phyloP scores from a whole-genome alignment of 2,329 filamentous ascomycete genomes.

The Penicillium freii region DNA sequence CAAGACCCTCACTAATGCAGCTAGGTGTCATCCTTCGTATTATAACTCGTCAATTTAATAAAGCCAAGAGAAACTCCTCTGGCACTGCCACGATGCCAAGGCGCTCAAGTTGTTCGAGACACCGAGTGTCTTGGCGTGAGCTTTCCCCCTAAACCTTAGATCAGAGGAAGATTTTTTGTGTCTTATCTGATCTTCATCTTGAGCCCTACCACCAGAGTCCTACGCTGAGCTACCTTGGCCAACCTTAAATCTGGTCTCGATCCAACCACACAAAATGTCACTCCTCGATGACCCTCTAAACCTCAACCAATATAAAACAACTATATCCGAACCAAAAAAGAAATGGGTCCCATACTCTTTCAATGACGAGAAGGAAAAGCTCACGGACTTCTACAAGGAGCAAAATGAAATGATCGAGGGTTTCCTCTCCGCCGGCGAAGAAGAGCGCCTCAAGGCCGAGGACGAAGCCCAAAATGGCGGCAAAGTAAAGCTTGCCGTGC shows the following conservation, averaged over 20 bases:
- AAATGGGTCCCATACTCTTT: conserved; percentile 1
- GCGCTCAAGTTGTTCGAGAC: neutral
- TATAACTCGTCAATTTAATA: neutral
- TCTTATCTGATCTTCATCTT: conserved; percentile 5
- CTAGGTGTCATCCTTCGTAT: too few species aligned
- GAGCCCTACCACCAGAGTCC: neutral
- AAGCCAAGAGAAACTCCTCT: neutral
- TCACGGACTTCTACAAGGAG: conserved; percentile 11
- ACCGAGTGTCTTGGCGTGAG: neutral
- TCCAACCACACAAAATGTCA: neutral
- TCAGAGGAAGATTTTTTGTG: neutral
- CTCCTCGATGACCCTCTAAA: neutral
- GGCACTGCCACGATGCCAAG: conserved; percentile 5
- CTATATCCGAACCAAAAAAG: neutral
- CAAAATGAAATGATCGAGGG: conserved; percentile 13
- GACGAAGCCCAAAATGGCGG: conserved; percentile 10
- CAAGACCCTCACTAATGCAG: neutral
- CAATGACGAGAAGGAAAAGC: conserved; percentile 2
- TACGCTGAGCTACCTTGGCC: neutral
- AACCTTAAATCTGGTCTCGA: neutral
- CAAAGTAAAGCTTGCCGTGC: conserved; percentile 13
- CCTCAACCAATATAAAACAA: conserved; percentile 7
- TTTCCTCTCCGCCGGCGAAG: conserved; percentile 8
- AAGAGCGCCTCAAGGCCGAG: conserved; percentile 10
- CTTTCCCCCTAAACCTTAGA: conserved; percentile 2